phyloP scores from a whole-genome alignment of 176 grass and related monocot genomes.

The Puccinellia tenuiflora region DNA sequence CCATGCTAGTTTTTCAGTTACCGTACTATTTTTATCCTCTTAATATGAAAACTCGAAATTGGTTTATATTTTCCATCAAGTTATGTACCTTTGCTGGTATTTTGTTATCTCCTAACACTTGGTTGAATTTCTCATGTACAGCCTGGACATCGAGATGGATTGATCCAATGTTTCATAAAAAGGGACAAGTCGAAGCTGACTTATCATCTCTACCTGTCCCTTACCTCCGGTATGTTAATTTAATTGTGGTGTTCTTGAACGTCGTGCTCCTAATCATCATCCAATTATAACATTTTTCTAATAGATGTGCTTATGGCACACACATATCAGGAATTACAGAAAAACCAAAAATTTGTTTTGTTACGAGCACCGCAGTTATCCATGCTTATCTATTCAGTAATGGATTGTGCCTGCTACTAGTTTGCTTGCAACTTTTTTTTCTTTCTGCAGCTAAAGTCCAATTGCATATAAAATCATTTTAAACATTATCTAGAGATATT shows the following conservation, averaged over 20 bases:
- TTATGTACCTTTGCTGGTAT: not conserved
- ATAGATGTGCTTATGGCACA: not conserved
- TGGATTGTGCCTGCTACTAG: not conserved
- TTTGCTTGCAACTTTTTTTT: not conserved
- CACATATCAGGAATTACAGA: not conserved
- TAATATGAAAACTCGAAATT: not conserved
- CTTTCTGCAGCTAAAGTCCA: not conserved
- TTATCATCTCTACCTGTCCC: slow-evolving; percentile 87
- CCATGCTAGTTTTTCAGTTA: no score
- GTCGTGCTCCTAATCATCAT: not conserved
- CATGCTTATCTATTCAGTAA: not conserved
- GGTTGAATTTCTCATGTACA: slow-evolving; percentile 30
- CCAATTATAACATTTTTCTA: not conserved
- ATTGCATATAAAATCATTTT: slow-evolving; percentile 9
- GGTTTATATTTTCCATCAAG: not conserved
- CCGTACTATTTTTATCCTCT: not conserved
- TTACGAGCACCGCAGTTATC: not conserved
- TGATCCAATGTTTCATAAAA: slow-evolving; percentile 88
- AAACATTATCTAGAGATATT: not conserved
- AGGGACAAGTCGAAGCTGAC: slow-evolving; percentile 80
- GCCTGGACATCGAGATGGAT: slow-evolving; percentile 75
- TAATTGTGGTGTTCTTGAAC: not conserved
- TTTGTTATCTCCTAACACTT: slow-evolving; percentile 9
- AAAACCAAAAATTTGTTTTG: not conserved
- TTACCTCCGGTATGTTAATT: slow-evolving; percentile 54